Base-by-base conservation (phyloP, 495 filamentous ascomycete species). In the Aspergillus affinis region DNA sequence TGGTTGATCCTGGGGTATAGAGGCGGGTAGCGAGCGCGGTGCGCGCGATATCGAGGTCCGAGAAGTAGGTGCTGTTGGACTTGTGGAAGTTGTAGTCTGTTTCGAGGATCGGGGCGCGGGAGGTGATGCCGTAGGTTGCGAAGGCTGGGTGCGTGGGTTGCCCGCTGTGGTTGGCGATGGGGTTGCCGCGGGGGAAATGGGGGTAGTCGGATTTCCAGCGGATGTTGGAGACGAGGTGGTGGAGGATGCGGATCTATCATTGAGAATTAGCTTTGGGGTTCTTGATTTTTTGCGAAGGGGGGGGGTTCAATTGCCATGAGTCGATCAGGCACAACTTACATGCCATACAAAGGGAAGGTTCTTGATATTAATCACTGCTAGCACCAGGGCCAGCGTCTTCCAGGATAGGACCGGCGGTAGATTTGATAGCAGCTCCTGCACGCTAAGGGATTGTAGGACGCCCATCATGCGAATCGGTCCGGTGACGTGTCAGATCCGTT, bases 21-120 rank as follows among this genome's bases (percentile, higher is more conserved):
- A 90, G 61, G 4, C 81, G 79, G 32, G 77, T 83, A 36, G 89
- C 77, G 17, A 87, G 78, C 46, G 86, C 81, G 8, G 85, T 84
- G 46, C 89, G 86, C 5, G 85, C 81, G 52, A 89, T 78, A 61
- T 92, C 89, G 61, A 90, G 80, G 65, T 92, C 89, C 10, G 83
- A 75, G 69, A 91, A 90, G 66, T 91, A 92, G 1, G 89, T 90
- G 60, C 82, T 85, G 68, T 92, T 92, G 36, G 82, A 85, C 64
- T 92, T 89, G 72, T 89, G 86, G 30, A 86, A 44, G 68, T 89
- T 89, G 75, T 87, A 89, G 67, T 89, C 86, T 53, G 77, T 82
- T 73, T 89, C 86, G 36, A 80, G 56, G 46, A 85, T 61, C 0
- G 80, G 73, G 9, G 82, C 80, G 69, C 80, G 81, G n/a, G 82